phyloP scores from a whole-genome alignment of 495 filamentous ascomycete species.

The Pyrenopolyporus hunteri region DNA sequence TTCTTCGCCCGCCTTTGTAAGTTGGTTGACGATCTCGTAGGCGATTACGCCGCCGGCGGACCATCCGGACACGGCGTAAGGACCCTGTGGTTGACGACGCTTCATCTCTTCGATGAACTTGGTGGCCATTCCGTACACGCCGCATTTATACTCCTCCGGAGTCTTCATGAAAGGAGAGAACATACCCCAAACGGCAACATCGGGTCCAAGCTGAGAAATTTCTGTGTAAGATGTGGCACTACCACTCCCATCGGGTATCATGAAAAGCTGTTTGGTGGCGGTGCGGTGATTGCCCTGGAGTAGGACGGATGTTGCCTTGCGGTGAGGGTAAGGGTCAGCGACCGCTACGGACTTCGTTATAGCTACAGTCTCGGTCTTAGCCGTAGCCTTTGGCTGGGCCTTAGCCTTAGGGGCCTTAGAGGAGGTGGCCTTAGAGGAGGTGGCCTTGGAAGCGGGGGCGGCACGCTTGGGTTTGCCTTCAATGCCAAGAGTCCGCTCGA shows the following conservation, averaged over 20 bases:
- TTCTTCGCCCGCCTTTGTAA: constrained; percentile 68
- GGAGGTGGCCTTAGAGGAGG: constrained; percentile 35
- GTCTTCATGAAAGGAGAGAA: constrained; percentile 68
- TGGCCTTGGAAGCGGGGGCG: constrained; percentile 30
- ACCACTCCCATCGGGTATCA: constrained; percentile 80
- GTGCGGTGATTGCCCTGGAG: constrained; percentile 69
- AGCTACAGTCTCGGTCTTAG: constrained; percentile 49
- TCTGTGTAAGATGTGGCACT: constrained; percentile 67
- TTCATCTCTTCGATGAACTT: constrained; percentile 68
- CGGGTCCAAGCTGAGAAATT: constrained; percentile 55
- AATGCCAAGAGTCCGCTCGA: constrained; percentile 56
- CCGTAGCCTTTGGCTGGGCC: constrained; percentile 45
- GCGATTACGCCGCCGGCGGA: constrained; percentile 88
- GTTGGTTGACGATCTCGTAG: constrained; percentile 78
- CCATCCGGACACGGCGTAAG: constrained; percentile 78
- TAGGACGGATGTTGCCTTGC: constrained; percentile 64
- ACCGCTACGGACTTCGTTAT: constrained; percentile 43
- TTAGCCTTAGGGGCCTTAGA: constrained; percentile 52
- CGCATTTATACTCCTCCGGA: constrained; percentile 61
- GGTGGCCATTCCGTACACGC: constrained; percentile 59
- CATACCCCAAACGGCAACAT: constrained; percentile 66
- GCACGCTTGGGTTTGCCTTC: constrained; percentile 45
- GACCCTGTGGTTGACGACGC: constrained; percentile 66
- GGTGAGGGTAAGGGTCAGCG: constrained; percentile 70
- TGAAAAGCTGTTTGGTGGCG: constrained; percentile 66